These are phyloP conservation scores for Pterocarpus macrocarpus DNA, from an alignment of 306 rosid genomes.

Conservation along the genomic window DNA sequence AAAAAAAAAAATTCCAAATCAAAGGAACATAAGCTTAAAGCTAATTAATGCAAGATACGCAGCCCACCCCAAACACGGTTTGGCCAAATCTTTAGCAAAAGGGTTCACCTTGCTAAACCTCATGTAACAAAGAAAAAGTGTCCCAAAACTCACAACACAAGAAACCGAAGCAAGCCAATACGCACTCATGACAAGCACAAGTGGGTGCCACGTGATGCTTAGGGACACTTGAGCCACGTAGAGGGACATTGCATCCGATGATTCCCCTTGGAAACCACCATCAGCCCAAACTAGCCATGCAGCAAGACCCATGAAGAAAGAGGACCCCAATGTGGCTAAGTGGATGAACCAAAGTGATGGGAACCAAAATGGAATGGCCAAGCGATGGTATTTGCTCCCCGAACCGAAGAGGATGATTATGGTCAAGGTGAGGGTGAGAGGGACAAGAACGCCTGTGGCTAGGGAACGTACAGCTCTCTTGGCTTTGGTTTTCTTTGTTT, in stretches of 20 bases:
- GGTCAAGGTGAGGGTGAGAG: conserved; percentile 49
- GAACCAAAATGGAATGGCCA: conserved; percentile 63
- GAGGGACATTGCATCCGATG: conserved; percentile 54
- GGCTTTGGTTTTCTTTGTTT: conserved; percentile 53
- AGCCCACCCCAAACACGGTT: conserved; percentile 60
- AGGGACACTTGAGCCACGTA: conserved; percentile 59
- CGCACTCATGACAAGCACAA: conserved; percentile 59
- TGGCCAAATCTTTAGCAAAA: conserved; percentile 65
- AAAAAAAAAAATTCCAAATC: conserved; percentile 4
- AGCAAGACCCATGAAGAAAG: conserved; percentile 70
- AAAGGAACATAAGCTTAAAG: conserved; percentile 46
- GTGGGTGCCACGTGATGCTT: conserved; percentile 71
- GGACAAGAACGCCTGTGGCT: conserved; percentile 58
- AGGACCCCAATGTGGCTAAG: conserved; percentile 54
- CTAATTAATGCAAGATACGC: conserved; percentile 55
- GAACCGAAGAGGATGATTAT: conserved; percentile 61
- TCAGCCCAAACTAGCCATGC: conserved; percentile 89
- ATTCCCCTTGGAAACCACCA: conserved; percentile 62
- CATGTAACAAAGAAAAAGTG: conserved; percentile 55
- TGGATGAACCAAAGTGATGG: conserved; percentile 75
- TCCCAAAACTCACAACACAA: conserved; percentile 52
- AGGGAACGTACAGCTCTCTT: conserved; percentile 63
- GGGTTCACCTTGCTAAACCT: conserved; percentile 62
- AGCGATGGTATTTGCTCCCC: conserved; percentile 46
- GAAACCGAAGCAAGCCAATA: conserved; percentile 49